A percentile compares a stretch with the other conserved stretches of the same genome.
phyloP scores from a whole-genome alignment of 148 eudicot genomes.

The Camellia granthamiana region DNA sequence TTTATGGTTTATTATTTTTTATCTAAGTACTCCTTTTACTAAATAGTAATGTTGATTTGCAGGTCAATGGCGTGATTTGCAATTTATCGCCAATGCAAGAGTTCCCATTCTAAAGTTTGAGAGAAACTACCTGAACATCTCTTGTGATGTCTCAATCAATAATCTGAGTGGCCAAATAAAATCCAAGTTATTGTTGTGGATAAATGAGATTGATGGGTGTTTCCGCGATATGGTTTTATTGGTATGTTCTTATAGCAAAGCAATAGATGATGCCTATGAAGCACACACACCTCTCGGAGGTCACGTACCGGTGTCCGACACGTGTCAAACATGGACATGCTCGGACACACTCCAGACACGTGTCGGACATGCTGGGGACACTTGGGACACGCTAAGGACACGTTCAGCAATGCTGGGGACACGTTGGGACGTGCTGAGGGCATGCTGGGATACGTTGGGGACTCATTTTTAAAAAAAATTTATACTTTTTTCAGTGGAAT shows the following conservation, averaged over 20 bases:
- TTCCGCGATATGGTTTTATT: constrained; percentile 86
- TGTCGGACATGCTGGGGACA: no score
- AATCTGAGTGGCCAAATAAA: constrained; percentile 90
- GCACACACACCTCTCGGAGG: no score
- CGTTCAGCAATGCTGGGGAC: no score
- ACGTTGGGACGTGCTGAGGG: no score
- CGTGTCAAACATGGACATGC: no score
- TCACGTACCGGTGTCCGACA: no score
- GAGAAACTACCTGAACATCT: constrained; percentile 50
- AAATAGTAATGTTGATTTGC: constrained; percentile 20
- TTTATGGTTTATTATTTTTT: constrained; percentile 1
- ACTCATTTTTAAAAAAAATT: no score
- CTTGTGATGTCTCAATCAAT: constrained; percentile 85
- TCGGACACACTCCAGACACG: no score
- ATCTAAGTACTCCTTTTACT: background rate
- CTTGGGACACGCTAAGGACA: no score
- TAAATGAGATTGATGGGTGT: constrained; percentile 78
- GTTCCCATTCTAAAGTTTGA: constrained; percentile 79
- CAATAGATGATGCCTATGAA: background rate
- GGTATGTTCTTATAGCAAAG: constrained; percentile 40
- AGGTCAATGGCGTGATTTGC: constrained; percentile 68
- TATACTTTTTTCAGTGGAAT: no score
- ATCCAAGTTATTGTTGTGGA: constrained; percentile 78
- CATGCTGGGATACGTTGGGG: no score
- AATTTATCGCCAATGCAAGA: constrained; percentile 67